Conservation (phyloP, 805 yeast genomes). For the Wickerhamomyces bisporus region DNA sequence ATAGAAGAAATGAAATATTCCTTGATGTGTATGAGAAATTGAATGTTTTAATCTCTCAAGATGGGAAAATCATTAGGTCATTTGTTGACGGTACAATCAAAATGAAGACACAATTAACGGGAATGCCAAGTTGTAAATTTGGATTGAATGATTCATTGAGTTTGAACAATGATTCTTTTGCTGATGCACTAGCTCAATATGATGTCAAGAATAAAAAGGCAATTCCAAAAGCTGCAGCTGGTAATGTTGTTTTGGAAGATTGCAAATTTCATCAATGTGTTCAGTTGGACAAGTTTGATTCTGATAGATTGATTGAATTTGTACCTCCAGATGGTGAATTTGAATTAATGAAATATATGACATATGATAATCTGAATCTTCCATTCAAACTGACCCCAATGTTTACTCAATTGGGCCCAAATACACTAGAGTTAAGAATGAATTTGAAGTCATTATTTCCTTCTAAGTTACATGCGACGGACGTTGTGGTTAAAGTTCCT, state of each 20-base stretch:
- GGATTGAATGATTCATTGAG: constrained; percentile 59
- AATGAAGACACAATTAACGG: constrained; percentile 68
- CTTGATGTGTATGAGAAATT: constrained; percentile 73
- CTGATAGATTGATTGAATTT: constrained; percentile 60
- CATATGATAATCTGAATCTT: constrained; percentile 50
- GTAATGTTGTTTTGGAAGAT: constrained; percentile 60
- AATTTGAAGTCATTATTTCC: constrained; percentile 59
- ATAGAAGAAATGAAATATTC: constrained; percentile 76
- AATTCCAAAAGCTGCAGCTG: constrained; percentile 38
- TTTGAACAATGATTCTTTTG: constrained; percentile 16
- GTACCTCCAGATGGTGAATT: constrained; percentile 87
- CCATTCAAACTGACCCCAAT: constrained; percentile 68
- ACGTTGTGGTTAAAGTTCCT: constrained; percentile 61
- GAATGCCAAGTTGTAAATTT: constrained; percentile 79
- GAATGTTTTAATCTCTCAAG: constrained; percentile 60
- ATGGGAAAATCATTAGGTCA: constrained; percentile 59
- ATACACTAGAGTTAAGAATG: constrained; percentile 50
- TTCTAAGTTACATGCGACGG: constrained; percentile 52
- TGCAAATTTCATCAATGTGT: constrained; percentile 88
- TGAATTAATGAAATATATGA: constrained; percentile 73
- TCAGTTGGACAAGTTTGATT: constrained; percentile 61
- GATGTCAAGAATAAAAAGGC: constrained; percentile 27
- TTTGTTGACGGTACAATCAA: constrained; percentile 73
- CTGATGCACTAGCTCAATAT: constrained; percentile 22
- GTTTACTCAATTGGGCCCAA: constrained; percentile 39